A percentile compares a stretch with the other conserved stretches of the same genome.
Evolutionary conservation across 2,329 filamentous ascomycete genomes (phyloP).

Genomic region (Alternaria brassicicola): DNA sequence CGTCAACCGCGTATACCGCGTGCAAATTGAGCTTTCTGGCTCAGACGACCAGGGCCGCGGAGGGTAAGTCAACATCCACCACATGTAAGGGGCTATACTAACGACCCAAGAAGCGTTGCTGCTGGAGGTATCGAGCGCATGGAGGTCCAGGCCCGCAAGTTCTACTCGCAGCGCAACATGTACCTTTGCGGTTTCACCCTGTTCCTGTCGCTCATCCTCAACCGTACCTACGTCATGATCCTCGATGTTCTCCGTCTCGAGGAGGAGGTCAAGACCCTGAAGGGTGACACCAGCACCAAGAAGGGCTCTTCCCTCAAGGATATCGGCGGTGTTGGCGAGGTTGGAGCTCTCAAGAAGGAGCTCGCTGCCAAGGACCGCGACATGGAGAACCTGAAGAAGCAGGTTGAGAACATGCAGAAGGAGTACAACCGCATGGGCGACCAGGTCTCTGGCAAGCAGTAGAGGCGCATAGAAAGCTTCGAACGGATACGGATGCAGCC

Average conservation of each 20-base stretch:
- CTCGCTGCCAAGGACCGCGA: slow-evolving; percentile 78
- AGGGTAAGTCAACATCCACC: slow-evolving; percentile 53
- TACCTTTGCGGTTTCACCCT: slow-evolving; percentile 99
- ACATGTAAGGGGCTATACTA: slow-evolving; percentile 12
- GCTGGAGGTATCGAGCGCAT: slow-evolving; percentile 87
- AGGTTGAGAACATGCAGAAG: slow-evolving; percentile 78
- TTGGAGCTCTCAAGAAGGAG: slow-evolving; percentile 70
- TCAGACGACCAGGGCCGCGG: slow-evolving; percentile 67
- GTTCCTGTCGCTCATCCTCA: slow-evolving; percentile 97
- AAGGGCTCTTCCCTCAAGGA: slow-evolving; percentile 74
- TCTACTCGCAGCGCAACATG: slow-evolving; percentile 99
- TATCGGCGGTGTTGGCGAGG: slow-evolving; percentile 76
- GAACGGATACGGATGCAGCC: slow-evolving; percentile 17
- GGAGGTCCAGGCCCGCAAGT: slow-evolving; percentile 99
- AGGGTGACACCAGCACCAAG: slow-evolving; percentile 65
- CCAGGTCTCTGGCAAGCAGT: slow-evolving; percentile 71
- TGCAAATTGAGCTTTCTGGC: slow-evolving; percentile 83
- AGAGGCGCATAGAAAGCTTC: slow-evolving; percentile 36
- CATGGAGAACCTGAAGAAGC: slow-evolving; percentile 88
- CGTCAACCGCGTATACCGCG: slow-evolving; percentile 93
- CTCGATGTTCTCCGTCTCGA: slow-evolving; percentile 90
- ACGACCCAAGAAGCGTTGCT: slow-evolving; percentile 58
- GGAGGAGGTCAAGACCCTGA: slow-evolving; percentile 84
- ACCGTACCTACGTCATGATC: slow-evolving; percentile 98
- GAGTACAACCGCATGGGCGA: slow-evolving; percentile 89